These are phyloP conservation scores for Phlebiopsis flavidoalba DNA, from an alignment of 768 basidiomycete genomes.

Conservation along the genomic window DNA sequence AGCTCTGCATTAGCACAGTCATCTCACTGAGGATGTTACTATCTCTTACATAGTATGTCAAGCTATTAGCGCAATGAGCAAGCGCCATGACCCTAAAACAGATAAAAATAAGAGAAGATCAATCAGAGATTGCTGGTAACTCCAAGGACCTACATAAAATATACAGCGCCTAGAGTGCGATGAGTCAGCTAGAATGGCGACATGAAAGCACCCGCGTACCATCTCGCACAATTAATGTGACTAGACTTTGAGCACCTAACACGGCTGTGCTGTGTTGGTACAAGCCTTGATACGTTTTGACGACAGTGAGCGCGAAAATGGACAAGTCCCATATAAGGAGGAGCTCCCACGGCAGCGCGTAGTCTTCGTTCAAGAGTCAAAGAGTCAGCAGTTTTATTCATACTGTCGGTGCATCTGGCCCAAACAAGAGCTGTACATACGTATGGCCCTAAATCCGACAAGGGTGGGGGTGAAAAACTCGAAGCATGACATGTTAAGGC, in stretches of 20 bases:
- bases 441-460: neutral
- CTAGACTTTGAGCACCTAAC: conserved; percentile 21
- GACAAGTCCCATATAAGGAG: conserved; percentile 44
- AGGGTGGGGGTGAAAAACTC: too few relatives aligned
- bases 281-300: conserved; percentile 29
- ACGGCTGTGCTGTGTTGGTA: too few relatives aligned
- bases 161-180: conserved; percentile 39
- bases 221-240: conserved; percentile 42
- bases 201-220: conserved; percentile 29
- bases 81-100: conserved; percentile 44
- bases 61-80: conserved; percentile 43
- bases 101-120: neutral
- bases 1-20: neutral
- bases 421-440: too few relatives aligned
- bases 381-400: too few relatives aligned
- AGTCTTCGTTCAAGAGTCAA: conserved; percentile 20
- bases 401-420: too few relatives aligned
- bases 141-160: conserved; percentile 49
- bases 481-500: neutral
- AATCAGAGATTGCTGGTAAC: neutral
- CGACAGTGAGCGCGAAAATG: conserved; percentile 43
- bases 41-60: conserved; percentile 32
- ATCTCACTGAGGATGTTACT: neutral
- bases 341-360: conserved; percentile 42
- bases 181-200: neutral